Evolutionary conservation across 306 rosid genomes (phyloP), one percentile per base, ranked within the genome.

Genomic region (Adenanthera pavonina): DNA sequence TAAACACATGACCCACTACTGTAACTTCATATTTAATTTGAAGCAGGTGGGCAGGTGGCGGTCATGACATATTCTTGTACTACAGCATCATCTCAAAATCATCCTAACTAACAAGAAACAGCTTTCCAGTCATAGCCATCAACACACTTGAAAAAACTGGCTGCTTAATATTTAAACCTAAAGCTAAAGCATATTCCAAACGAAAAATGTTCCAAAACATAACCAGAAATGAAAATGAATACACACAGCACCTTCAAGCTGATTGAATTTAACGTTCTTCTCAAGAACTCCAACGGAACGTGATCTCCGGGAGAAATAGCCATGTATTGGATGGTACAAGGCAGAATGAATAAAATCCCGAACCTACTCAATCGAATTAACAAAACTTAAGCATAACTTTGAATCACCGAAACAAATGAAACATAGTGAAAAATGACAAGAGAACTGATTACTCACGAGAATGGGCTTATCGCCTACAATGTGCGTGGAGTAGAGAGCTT

Each of bases 311-410:
- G 97, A 88, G 86, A 95, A 95, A 85, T 93, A 95, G 48, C 99
- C 97, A 77, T 90, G 91, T 48, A 76, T 73, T 7, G 97, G 91
- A 78, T 95, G 97, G 65, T 95, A 95, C n/a, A 93, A 83, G 51
- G 95, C 92, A 67, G 99, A 95, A 81, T 89, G 97, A 80, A 95
- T 87, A 69, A 95, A 95, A 93, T 95, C 97, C 30, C 99, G 95
- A 87, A 95, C 97, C 98, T 94, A 86, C 38, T 60, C 34, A 72
- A 47, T 16, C 17, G 47, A 83, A 72, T 5, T 3, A 74, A 82
- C 13, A 67, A 35, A 56, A 6, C 40, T 54, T 66, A 70, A 72
- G 20, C 53, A 74, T 78, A 7, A 76, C 33, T 35, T 14, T 0
- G 65, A 60, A 61, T 33, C 7, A 6, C 1, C 46, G 40, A 36